Evolutionary conservation across 768 basidiomycete species (phyloP), one percentile per base, ranked within the genome.

Genomic region (Naganishia vaughanmartiniae): DNA sequence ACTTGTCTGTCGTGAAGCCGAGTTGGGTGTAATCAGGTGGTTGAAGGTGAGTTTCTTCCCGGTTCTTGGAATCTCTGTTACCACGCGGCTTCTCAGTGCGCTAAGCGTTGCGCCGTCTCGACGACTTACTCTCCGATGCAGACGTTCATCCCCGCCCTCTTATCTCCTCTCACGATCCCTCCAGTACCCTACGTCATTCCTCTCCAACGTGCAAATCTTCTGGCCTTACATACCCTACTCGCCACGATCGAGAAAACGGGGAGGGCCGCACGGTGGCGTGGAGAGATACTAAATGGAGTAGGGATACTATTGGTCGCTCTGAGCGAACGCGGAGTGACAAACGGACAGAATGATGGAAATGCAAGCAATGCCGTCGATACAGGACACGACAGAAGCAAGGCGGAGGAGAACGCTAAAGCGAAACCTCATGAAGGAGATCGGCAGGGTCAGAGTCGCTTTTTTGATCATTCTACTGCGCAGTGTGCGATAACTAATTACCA

Each of bases 71-170:
- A 4, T 31, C 7, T 31, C 34, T 19, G 4, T 12, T 30, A 15
- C 21, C 56, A 10, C 5, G 21, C 45, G 5, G 21, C 28, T 54
- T 26, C 5, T 28, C 65, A 9, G n/a, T 54, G 11, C 21, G n/a
- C 57, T 51, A 7, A 28, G 14, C 66, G 33, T 26, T 39, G 39
- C 45, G n/a, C 48, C 14, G 42, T 48, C 31, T 5, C 36, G 4
- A 30, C 33, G 24, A 55, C 34, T 12, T 46, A 46, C 15, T 46
- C 45, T 17, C 17, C 45, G 21, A 9, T 4, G 45, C 48, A 81
- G 80, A 73, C 74, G 5, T 74, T 81, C 34, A 76, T 81, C 12
- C 80, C 80, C 0, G 51, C 76, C 33, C 72, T 81, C 1, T 71
- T 80, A 10, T 70, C 74, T 14, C 78, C 79, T 4, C 73, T 79